Evolutionary conservation across 495 filamentous ascomycete species (phyloP).

Genomic region (Penicillium atrosanguineum): DNA sequence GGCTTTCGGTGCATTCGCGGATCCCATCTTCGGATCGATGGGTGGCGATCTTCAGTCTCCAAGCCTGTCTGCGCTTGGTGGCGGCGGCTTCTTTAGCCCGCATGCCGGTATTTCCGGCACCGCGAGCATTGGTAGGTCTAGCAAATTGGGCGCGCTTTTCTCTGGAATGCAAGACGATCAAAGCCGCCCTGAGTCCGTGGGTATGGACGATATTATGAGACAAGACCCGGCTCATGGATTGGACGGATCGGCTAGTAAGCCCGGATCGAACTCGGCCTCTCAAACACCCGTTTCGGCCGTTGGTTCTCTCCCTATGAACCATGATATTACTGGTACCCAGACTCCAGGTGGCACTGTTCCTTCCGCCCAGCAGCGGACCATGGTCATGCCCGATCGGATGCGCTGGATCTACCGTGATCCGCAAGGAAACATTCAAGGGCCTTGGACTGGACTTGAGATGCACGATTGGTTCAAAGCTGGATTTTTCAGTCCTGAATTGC

Average conservation of each 20-base stretch:
- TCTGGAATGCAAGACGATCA: conserved; percentile 81
- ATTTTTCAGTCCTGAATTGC: conserved; percentile 91
- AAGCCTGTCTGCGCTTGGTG: conserved; percentile 59
- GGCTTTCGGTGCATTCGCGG: conserved; percentile 65
- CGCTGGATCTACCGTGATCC: conserved; percentile 98
- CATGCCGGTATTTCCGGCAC: conserved; percentile 44
- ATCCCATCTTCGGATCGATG: conserved; percentile 66
- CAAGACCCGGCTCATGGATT: conserved; percentile 18
- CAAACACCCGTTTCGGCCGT: conserved; percentile 44
- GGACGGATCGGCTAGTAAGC: conserved; percentile 24
- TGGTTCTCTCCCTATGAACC: conserved; percentile 37
- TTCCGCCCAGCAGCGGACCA: conserved; percentile 72
- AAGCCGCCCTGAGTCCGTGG: conserved; percentile 51
- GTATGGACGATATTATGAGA: conserved; percentile 35
- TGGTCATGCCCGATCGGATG: conserved; percentile 99
- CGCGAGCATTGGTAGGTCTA: conserved; percentile 64
- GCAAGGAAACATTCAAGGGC: conserved; percentile 85
- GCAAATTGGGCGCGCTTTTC: conserved; percentile 85
- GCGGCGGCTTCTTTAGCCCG: conserved; percentile 52
- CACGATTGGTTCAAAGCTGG: conserved; percentile 99
- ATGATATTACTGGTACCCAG: conserved; percentile 30
- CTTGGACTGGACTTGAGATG: conserved; percentile 96
- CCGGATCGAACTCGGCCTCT: conserved; percentile 37
- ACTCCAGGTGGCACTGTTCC: conserved; percentile 55
- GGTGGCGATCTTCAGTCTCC: conserved; percentile 80